These are phyloP conservation scores for Trypanosoma melophagium DNA, from an alignment of 208 protist genomes.

Conservation along the genomic window DNA sequence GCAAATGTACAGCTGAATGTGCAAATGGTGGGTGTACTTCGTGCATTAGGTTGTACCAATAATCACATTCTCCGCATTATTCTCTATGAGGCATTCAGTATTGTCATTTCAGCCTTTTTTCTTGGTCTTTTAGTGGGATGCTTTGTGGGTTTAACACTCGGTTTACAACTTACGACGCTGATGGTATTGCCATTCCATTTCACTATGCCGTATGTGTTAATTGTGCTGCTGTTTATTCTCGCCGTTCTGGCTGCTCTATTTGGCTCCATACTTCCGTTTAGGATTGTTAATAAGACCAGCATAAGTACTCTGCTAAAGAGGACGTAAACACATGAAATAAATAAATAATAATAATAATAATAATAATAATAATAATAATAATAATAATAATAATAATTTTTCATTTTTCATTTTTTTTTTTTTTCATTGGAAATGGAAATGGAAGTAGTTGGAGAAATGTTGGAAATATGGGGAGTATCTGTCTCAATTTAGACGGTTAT, in stretches of 20 bases:
- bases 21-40: slow-evolving; percentile 94
- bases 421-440: too few relatives aligned
- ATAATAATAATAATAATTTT: too few relatives aligned
- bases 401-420: too few relatives aligned
- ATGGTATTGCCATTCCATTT: slow-evolving; percentile 90
- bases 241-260: slow-evolving; percentile 82
- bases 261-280: slow-evolving; percentile 83
- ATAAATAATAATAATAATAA: too few relatives aligned
- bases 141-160: slow-evolving; percentile 77
- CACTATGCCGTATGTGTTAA: slow-evolving; percentile 85
- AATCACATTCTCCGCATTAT: slow-evolving; percentile 84
- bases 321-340: slow-evolving; percentile 1
- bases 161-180: slow-evolving; percentile 86
- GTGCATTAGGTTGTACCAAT: slow-evolving; percentile 89
- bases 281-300: slow-evolving; percentile 50
- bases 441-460: too few relatives aligned
- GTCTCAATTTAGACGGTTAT: too few relatives aligned
- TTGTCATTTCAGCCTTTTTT: slow-evolving; percentile 92
- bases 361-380: too few relatives aligned
- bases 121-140: slow-evolving; percentile 73
- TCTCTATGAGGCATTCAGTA: slow-evolving; percentile 92
- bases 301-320: slow-evolving; percentile 38
- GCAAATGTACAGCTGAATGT: slow-evolving; percentile 94
- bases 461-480: too few relatives aligned
- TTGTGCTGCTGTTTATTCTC: slow-evolving; percentile 71